Evolutionary conservation across 1,284 basidiomycete species (phyloP).

Genomic region (Irpex sp.): DNA sequence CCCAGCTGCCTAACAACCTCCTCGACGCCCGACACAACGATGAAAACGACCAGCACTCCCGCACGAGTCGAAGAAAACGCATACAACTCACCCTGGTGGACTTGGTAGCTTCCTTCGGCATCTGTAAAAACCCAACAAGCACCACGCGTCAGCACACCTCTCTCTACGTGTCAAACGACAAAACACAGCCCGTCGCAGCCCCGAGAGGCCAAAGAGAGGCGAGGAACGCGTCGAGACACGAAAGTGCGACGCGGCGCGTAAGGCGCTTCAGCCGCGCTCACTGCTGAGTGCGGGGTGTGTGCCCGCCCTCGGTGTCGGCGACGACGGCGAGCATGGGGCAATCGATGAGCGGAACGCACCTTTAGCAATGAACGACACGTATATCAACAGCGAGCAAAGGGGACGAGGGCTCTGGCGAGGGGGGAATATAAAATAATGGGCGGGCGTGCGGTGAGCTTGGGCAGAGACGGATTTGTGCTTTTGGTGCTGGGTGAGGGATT

Average conservation of each 20-base stretch:
- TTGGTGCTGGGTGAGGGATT: conserved; percentile 4
- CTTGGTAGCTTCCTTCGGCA: conserved; percentile 81
- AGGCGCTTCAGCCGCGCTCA: conserved; percentile 13
- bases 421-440: background rate
- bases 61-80: conserved; percentile 10
- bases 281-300: background rate
- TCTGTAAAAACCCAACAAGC: conserved; percentile 39
- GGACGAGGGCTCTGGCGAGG: background rate
- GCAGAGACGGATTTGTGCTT: conserved; percentile 1
- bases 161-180: conserved; percentile 25
- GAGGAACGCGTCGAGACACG: conserved; percentile 16
- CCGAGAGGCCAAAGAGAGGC: conserved; percentile 3
- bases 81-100: conserved; percentile 62
- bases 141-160: conserved; percentile 30
- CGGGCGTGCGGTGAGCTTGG: background rate
- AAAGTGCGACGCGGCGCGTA: conserved; percentile 27
- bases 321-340: conserved; percentile 3
- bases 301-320: background rate
- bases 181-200: conserved; percentile 8
- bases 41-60: conserved; percentile 11
- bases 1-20: background rate
- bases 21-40: background rate
- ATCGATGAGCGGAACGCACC: conserved; percentile 7
- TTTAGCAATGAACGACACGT: background rate
- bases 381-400: background rate